These are phyloP conservation scores for Blastocystis sp. DNA, from an alignment of 352 stramenopile genomes.

Conservation along the genomic window DNA sequence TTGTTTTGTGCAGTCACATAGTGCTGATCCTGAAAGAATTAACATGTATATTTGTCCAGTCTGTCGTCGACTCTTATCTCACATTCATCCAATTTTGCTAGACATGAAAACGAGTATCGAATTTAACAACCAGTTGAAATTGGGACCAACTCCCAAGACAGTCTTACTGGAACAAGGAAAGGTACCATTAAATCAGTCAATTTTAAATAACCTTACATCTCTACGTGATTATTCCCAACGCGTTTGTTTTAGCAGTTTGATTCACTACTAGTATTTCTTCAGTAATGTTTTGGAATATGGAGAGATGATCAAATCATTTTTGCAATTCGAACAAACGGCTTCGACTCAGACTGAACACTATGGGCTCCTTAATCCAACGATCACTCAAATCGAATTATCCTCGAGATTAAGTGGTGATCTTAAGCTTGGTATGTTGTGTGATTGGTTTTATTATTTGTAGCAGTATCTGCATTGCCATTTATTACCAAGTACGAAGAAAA, in stretches of 20 bases:
- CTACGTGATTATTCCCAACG: conserved; percentile 11
- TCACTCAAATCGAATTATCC: not conserved
- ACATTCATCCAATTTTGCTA: not conserved
- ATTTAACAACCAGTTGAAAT: no score
- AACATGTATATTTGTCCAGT: conserved; percentile 16
- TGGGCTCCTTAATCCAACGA: not conserved
- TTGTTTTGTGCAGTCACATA: not conserved
- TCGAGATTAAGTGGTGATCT: not conserved
- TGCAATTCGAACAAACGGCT: not conserved
- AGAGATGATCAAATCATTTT: not conserved
- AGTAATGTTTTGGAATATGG: not conserved
- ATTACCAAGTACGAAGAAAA: not conserved
- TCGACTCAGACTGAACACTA: not conserved
- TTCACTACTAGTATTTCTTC: not conserved
- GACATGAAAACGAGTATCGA: not conserved
- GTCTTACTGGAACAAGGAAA: no score
- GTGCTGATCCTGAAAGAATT: not conserved
- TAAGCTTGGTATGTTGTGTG: no score
- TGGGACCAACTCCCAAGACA: no score
- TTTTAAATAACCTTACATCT: not conserved
- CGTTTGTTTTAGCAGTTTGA: not conserved
- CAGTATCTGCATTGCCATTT: not conserved
- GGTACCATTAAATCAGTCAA: no score
- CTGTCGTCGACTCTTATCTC: not conserved
- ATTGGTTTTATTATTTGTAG: no score